Percentiles rank a stretch among this genome's conserved stretches.
phyloP scores from a whole-genome alignment of 1,284 basidiomycete genomes.

The Tilletia setariae region DNA sequence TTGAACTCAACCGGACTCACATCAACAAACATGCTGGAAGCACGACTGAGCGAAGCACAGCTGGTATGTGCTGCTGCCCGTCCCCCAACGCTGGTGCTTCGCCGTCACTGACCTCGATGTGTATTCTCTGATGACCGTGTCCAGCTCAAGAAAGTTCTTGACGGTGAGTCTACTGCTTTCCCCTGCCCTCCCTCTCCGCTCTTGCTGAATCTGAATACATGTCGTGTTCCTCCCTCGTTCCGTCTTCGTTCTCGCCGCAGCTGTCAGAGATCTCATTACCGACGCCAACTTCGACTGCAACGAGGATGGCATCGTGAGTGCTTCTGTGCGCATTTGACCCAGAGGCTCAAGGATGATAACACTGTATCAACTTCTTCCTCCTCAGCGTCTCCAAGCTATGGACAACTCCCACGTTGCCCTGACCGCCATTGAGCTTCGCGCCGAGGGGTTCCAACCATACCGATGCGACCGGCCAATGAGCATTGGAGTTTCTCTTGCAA shows the following conservation, averaged over 20 bases:
- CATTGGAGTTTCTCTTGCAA: slow-evolving; percentile 63
- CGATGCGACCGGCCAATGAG: slow-evolving; percentile 96
- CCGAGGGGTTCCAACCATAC: slow-evolving; percentile 59
- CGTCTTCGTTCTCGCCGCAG: slow-evolving; percentile 53
- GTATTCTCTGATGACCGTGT: background rate
- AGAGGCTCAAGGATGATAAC: background rate
- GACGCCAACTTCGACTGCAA: slow-evolving; percentile 98
- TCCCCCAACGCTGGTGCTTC: background rate
- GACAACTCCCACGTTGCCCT: slow-evolving; percentile 99
- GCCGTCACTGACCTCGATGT: background rate
- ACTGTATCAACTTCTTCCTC: background rate
- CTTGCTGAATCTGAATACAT: background rate
- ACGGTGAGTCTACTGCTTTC: slow-evolving; percentile 19
- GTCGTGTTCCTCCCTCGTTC: background rate
- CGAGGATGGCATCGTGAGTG: slow-evolving; percentile 79
- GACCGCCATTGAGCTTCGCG: slow-evolving; percentile 70
- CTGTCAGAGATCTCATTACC: slow-evolving; percentile 94
- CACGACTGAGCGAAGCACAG: slow-evolving; percentile 40
- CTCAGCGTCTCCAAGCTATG: slow-evolving; percentile 75
- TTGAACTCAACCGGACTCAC: slow-evolving; percentile 12
- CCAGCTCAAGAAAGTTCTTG: slow-evolving; percentile 49
- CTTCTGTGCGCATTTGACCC: background rate
- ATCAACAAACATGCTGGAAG: slow-evolving; percentile 39
- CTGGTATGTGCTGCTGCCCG: slow-evolving; percentile 30
- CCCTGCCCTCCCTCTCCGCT: background rate